Evolutionary conservation across 257 asterid genomes (phyloP), one percentile per base, ranked within the genome.

Genomic region (Ophiorrhiza pumila): DNA sequence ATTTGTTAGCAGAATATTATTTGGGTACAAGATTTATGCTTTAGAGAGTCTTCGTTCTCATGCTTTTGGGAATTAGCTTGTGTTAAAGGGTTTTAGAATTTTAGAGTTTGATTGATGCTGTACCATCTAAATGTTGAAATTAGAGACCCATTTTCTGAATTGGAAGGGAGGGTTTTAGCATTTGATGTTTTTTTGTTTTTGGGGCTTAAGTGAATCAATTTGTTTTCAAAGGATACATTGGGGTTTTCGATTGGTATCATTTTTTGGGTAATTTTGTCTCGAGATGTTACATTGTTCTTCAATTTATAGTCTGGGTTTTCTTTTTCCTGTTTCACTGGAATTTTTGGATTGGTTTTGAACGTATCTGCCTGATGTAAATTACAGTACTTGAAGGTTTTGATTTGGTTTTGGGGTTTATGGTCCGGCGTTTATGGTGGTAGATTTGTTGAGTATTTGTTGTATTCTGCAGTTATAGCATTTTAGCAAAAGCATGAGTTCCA

Each of bases 401-500:
- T 58, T 3, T 25, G 14, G 22, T 34, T 39, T 3, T 49, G 71
- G 43, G 29, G 29, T 17, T n/a, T 32, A 29, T 31, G 52, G 27
- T 57, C 18, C 13, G 37, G 15, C 3, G 25, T 46, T 9, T n/a
- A 9, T 56, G 7, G 58, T 6, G 5, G 23, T 55, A 43, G 35
- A 25, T n/a, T 23, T 12, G 9, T 5, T 5, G 31, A 47, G 11
- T 73, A 15, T 37, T 57, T 68, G 25, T 13, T 27, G 65, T 63
- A 41, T 58, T 80, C 49, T 58, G 79, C 71, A 79, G 80, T 55
- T 80, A 25, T 18, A 27, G 72, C 46, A 53, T 76, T 67, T 45
- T 57, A 12, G 77, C 77, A 53, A 83, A 72, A 81, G 61, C 73
- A 90, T 92, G 98, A 90, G 95, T 89, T 46, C 95, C 43, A 87